These are phyloP conservation scores for Hysterium pulicare DNA, from an alignment of 2,329 filamentous ascomycete genomes.

Conservation along the genomic window DNA sequence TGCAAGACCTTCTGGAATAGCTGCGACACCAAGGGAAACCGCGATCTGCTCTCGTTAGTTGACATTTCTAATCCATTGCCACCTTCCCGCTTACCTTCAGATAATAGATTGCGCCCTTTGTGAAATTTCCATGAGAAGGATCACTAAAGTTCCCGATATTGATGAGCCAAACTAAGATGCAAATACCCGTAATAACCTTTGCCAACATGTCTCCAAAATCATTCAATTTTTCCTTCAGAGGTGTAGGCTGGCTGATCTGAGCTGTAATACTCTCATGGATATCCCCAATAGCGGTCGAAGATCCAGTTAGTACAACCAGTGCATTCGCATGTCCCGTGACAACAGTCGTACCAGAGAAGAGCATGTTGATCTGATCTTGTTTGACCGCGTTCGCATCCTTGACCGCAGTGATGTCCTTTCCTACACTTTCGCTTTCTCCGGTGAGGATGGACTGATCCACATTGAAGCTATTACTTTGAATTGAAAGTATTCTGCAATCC, in stretches of 20 bases:
- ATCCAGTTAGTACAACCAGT: constrained; percentile 84
- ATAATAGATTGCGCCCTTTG: constrained; percentile 98
- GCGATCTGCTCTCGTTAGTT: constrained; percentile 59
- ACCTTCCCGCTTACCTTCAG: constrained; percentile 58
- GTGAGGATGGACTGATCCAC: constrained; percentile 97
- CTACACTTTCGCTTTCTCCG: constrained; percentile 94
- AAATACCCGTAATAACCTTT: constrained; percentile 98
- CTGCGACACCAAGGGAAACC: constrained; percentile 94
- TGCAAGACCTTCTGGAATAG: constrained; percentile 94
- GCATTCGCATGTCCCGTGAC: constrained; percentile 91
- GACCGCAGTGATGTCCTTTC: constrained; percentile 71
- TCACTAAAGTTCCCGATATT: constrained; percentile 98
- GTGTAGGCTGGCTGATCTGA: constrained; percentile 96
- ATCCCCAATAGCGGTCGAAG: constrained; percentile 91
- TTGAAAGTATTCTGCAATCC: constrained; percentile 83
- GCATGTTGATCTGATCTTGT: constrained; percentile 96
- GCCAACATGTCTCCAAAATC: constrained; percentile 95
- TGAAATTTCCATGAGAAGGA: constrained; percentile 85
- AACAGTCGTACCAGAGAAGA: constrained; percentile 97
- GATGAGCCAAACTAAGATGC: constrained; percentile 94
- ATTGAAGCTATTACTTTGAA: constrained; percentile 96
- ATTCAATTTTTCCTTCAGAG: constrained; percentile 97
- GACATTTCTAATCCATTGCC: neutral
- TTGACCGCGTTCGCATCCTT: constrained; percentile 82
- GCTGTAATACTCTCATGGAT: constrained; percentile 98